Conservation (phyloP, 2,329 filamentous ascomycete genomes). For the Diaporthe sp. region DNA sequence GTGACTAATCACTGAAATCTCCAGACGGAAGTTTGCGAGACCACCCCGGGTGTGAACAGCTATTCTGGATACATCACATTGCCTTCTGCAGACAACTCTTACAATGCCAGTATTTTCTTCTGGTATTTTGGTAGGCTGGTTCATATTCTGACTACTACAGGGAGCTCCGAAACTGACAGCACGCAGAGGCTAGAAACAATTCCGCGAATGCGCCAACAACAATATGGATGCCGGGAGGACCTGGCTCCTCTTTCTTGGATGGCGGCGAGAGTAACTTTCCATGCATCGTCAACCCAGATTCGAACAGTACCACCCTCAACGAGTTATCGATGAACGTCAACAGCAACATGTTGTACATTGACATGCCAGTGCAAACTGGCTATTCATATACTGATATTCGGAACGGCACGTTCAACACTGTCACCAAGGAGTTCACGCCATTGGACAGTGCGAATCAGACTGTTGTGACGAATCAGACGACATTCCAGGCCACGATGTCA, state of each 20-base stretch:
- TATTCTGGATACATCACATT: slow-evolving; percentile 70
- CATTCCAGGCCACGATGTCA: slow-evolving; percentile 62
- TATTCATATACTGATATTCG: slow-evolving; percentile 47
- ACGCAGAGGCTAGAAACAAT: slow-evolving; percentile 63
- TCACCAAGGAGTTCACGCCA: slow-evolving; percentile 41
- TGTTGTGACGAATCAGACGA: slow-evolving; percentile 51
- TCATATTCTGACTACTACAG: background rate
- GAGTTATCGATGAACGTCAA: slow-evolving; percentile 74
- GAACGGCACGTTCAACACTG: slow-evolving; percentile 42
- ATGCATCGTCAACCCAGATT: slow-evolving; percentile 64
- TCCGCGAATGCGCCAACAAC: slow-evolving; percentile 67
- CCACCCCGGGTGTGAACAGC: slow-evolving; percentile 65
- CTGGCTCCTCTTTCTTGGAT: slow-evolving; percentile 69
- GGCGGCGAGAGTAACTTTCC: slow-evolving; percentile 61
- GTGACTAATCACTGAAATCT: background rate
- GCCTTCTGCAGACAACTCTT: slow-evolving; percentile 54
- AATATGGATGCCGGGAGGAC: slow-evolving; percentile 74
- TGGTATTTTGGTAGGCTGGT: slow-evolving; percentile 59
- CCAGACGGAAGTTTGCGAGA: slow-evolving; percentile 63
- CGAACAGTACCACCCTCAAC: slow-evolving; percentile 64
- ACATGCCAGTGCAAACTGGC: slow-evolving; percentile 64
- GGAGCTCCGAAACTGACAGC: background rate
- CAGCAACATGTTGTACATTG: slow-evolving; percentile 78
- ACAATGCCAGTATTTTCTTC: slow-evolving; percentile 72
- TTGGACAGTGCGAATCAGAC: slow-evolving; percentile 44